Base-by-base conservation (phyloP, 306 rosid species). In the Quercus berberidifolia region DNA sequence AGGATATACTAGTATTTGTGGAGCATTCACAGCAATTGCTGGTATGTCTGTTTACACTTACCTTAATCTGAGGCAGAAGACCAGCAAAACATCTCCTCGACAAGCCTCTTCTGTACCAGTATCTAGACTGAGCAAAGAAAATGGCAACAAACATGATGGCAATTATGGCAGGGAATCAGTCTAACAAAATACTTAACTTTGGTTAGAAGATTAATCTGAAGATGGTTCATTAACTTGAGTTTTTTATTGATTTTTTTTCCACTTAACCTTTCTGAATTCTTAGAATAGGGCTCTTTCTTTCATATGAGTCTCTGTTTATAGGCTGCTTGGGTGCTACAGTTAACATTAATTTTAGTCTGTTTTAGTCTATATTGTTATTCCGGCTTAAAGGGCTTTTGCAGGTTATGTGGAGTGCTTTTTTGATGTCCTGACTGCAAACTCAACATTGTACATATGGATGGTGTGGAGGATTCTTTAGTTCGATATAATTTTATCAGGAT, bases 31-130 rank as follows among this genome's bases (percentile, higher is more conserved):
- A 46, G 99, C 99, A 17, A 95, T 95, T 20, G 89, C 82, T 0
- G 99, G 99, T 62, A 95, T 87, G 92, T 89, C 99, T 33, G 12
- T 87, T 58, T 95, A 92, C 86, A 90, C 99, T n/a, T 91, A 86
- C 88, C 98, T 92, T 75, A 92, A 90, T 73, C 69, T 92, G 80
- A 88, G 74, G 83, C 89, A 78, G 71, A 92, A 91, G 31, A 41
- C 90, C 31, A 80, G 71, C 86, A 94, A 85, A 83, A 43, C 81
- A 21, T 76, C 88, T 58, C 82, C 93, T 9, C 76, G 94, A 79
- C 98, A 88, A 78, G 81, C 89, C 55, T 88, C 93, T n/a, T 56
- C 78, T 18, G 80, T 86, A 31, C 90, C 95, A 1, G 90, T 90
- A 86, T 92, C 94, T 10, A 94, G 92, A 79, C 90, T 88, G 5